Percentiles rank a stretch among this genome's conserved stretches.
Conservation (phyloP, 768 basidiomycete genomes). For the Lactifluus hygrophoroides region DNA sequence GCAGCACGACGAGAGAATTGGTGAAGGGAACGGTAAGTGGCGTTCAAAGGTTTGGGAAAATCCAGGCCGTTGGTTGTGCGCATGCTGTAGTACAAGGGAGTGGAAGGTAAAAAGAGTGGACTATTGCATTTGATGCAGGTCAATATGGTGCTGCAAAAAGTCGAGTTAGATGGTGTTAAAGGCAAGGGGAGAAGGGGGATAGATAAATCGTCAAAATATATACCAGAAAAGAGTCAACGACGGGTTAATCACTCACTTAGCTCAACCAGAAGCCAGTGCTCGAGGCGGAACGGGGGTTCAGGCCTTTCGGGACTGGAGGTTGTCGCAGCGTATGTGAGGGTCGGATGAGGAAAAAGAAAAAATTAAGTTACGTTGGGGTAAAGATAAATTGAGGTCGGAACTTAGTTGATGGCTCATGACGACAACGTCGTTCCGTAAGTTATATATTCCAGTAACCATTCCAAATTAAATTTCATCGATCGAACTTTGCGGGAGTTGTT, state of each 20-base stretch:
- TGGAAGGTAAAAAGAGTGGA: neutral
- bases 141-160: neutral
- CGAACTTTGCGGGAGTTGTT: too few relatives aligned
- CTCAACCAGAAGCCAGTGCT: neutral
- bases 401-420: too few relatives aligned
- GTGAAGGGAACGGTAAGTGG: neutral
- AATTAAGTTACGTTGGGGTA: too few relatives aligned
- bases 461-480: too few relatives aligned
- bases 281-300: neutral
- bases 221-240: neutral
- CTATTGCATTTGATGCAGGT: neutral
- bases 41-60: neutral
- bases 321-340: too few relatives aligned
- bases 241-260: neutral
- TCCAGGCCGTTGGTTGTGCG: neutral
- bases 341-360: too few relatives aligned
- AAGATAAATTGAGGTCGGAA: too few relatives aligned
- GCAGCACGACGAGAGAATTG: conserved; percentile 3
- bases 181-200: neutral
- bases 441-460: too few relatives aligned
- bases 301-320: neutral
- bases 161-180: neutral
- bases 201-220: neutral
- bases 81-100: neutral
- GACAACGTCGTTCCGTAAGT: too few relatives aligned